Percentiles rank a stretch among this genome's conserved stretches.
phyloP scores from a whole-genome alignment of 495 filamentous ascomycete species.

The Barbatosphaeria neglecta region DNA sequence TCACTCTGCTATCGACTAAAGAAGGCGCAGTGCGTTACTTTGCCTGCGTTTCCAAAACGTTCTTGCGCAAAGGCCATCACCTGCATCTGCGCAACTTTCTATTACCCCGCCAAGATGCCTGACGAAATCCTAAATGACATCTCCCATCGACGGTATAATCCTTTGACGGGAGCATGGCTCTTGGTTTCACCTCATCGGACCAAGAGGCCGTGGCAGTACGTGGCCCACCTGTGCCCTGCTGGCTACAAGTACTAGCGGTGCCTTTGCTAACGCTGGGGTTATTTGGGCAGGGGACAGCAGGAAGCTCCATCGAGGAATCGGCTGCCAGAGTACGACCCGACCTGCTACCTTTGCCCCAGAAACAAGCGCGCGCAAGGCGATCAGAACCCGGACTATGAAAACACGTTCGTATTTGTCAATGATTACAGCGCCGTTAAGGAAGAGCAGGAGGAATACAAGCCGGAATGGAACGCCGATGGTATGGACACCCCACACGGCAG shows the following conservation, averaged over 20 bases:
- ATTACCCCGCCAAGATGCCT: conserved; percentile 25
- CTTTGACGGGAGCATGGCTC: conserved; percentile 76
- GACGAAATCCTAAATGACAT: conserved; percentile 84
- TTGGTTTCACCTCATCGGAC: conserved; percentile 92
- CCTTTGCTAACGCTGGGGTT: background rate
- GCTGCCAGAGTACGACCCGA: conserved; percentile 69
- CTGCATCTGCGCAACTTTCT: background rate
- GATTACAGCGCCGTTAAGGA: conserved; percentile 97
- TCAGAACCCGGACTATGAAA: conserved; percentile 72
- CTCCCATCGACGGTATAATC: conserved; percentile 90
- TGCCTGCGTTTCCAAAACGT: too few relatives aligned
- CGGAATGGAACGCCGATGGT: conserved; percentile 19
- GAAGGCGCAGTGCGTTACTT: too few relatives aligned
- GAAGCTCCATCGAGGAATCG: conserved; percentile 68
- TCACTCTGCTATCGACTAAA: too few relatives aligned
- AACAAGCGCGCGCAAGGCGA: conserved; percentile 89
- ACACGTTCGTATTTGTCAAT: conserved; percentile 91
- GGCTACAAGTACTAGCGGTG: background rate
- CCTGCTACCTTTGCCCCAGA: conserved; percentile 93
- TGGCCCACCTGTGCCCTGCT: conserved; percentile 10
- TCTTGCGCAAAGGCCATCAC: too few relatives aligned
- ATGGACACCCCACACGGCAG: background rate
- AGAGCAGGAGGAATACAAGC: conserved; percentile 52
- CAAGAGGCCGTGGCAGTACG: conserved; percentile 97
- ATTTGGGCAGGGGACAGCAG: conserved; percentile 70